Percentiles rank a stretch among this genome's conserved stretches.
phyloP scores from a whole-genome alignment of 2,329 filamentous ascomycete genomes.

The Botrytis squamosa region DNA sequence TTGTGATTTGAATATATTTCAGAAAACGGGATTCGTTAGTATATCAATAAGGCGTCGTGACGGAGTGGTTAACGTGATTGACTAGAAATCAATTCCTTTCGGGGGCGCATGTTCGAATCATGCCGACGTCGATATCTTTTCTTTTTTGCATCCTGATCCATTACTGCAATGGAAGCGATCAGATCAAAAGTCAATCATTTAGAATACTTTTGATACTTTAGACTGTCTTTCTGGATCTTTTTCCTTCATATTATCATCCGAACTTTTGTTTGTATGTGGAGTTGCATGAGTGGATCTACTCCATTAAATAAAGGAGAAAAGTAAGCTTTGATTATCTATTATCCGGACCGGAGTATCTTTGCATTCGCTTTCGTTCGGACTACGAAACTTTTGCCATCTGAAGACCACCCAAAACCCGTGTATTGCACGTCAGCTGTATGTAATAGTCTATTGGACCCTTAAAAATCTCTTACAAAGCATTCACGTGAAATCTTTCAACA shows the following conservation, averaged over 20 bases:
- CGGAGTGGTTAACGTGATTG: constrained; percentile 16
- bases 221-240: too few relatives aligned
- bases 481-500: neutral
- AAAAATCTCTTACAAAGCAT: neutral
- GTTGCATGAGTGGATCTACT: neutral
- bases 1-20: too few relatives aligned
- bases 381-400: neutral
- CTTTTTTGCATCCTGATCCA: rapidly evolving
- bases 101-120: constrained; percentile 19
- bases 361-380: neutral
- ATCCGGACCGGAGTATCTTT: neutral
- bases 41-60: constrained; percentile 1
- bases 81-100: constrained; percentile 16
- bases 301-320: neutral
- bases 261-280: neutral
- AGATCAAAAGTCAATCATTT: too few relatives aligned
- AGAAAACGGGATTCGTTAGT: too few relatives aligned
- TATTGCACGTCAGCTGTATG: neutral
- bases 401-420: neutral
- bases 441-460: neutral
- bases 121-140: constrained; percentile 9
- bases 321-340: neutral
- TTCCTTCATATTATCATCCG: neutral
- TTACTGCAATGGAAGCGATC: too few relatives aligned
- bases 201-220: neutral